Evolutionary conservation across 2,329 filamentous ascomycete genomes (phyloP).

Genomic region (Microsporum canis): DNA sequence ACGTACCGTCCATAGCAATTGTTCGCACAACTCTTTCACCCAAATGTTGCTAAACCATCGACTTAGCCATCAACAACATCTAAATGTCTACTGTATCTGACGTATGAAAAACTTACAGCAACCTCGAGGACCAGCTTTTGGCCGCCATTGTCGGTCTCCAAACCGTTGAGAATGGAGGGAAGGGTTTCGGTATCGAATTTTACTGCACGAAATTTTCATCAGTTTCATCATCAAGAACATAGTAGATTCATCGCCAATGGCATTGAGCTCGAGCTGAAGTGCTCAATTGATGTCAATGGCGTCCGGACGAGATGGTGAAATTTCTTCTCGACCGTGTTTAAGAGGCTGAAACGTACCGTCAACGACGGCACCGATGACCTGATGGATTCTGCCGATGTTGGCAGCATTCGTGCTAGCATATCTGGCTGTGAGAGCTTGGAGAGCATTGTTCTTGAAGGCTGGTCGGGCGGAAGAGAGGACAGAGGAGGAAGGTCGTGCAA

Average conservation of each 20-base stretch:
- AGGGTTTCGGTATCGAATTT: conserved; percentile 95
- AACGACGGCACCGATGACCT: conserved; percentile 98
- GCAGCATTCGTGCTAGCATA: conserved; percentile 50
- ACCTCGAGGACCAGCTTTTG: conserved; percentile 95
- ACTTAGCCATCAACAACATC: conserved; percentile 1
- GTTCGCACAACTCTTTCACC: conserved; percentile 98
- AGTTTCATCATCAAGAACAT: conserved; percentile 16
- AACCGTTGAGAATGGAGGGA: conserved; percentile 92
- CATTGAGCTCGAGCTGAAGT: not conserved
- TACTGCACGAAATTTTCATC: conserved; percentile 45
- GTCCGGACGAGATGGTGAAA: conserved; percentile 17
- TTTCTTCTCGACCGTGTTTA: conserved; percentile 29
- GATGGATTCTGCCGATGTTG: conserved; percentile 53
- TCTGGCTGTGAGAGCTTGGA: conserved; percentile 49
- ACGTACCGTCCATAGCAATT: conserved; percentile 99
- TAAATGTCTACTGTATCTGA: conserved; percentile 57
- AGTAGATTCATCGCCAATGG: not conserved
- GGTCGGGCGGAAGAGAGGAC: conserved; percentile 43
- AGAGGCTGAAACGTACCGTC: conserved; percentile 60
- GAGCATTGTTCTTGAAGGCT: conserved; percentile 47
- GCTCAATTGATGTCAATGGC: conserved; percentile 7
- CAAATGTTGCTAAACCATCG: conserved; percentile 75
- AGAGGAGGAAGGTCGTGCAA: conserved; percentile 45
- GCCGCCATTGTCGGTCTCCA: conserved; percentile 81
- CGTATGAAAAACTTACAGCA: conserved; percentile 54